Base-by-base conservation (phyloP, 1,284 basidiomycete species). In the Afroboletus lepidellus region DNA sequence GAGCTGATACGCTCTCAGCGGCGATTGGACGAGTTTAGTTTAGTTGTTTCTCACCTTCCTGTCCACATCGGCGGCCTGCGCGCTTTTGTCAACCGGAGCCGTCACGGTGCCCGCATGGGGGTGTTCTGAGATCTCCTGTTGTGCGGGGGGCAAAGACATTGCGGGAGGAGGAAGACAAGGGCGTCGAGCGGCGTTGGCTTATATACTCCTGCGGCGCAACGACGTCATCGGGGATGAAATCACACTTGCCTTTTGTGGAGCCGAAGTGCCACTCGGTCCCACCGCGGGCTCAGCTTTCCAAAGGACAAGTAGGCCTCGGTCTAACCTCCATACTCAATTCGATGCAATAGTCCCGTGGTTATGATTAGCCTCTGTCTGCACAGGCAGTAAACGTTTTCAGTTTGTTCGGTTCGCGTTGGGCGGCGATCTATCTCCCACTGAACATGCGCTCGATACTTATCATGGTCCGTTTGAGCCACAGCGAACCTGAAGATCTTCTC, bases 141-240 rank as follows among this genome's bases (percentile, higher is more conserved):
- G 63, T 11, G 86, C 78, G 36, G 74, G 69, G 3, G 85, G 81
- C 25, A 89, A 75, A 59, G 85, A 85, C 83, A 87, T 87, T 50
- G 38, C 33, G 29, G 8, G 24, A 21, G 25, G 36, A 32, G 34
- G 9, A 34, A 30, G 4, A n/a, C 20, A 0, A 15, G n/a, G n/a
- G 48, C 43, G 43, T n/a, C 30, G 16, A 12, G 44, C 33, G 7
- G 32, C 21, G 25, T 15, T 27, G 33, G 36, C 39, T 57, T 55
- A 53, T 58, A 44, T 45, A 41, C 39, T 33, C 60, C 57, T 65
- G 48, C 25, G 13, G 20, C 4, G 25, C 25, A 21, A 49, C 53
- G 48, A 65, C 65, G 63, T 65, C 63, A 64, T 64, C 27, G 45
- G 16, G 8, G 13, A 23, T 54, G 49, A 57, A 42, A 41, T 50